A percentile compares a stretch with the other conserved stretches of the same genome.
These are phyloP conservation scores for Reutealis trisperma DNA, from an alignment of 345 rosid species.

Conservation along the genomic window DNA sequence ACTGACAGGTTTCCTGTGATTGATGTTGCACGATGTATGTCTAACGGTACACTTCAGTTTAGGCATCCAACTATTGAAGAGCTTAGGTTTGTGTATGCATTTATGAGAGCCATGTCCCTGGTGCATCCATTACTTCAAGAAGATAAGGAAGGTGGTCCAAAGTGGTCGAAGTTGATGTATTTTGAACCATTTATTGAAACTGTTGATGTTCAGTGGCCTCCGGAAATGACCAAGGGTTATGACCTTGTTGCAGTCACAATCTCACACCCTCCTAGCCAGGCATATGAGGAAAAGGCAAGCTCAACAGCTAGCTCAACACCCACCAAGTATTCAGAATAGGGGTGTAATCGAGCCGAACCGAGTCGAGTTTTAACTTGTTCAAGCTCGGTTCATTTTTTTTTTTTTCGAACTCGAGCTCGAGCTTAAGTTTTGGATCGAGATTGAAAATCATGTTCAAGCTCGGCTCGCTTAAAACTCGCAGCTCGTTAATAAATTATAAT, in stretches of 20 bases:
- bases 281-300: slow-evolving; percentile 52
- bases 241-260: slow-evolving; percentile 67
- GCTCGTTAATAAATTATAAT: too few relatives aligned
- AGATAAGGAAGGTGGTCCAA: slow-evolving; percentile 47
- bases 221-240: slow-evolving; percentile 52
- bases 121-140: slow-evolving; percentile 61
- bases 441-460: too few relatives aligned
- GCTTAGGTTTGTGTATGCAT: slow-evolving; percentile 62
- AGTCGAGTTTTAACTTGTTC: too few relatives aligned
- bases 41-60: slow-evolving; percentile 52
- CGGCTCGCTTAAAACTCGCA: too few relatives aligned
- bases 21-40: slow-evolving; percentile 52
- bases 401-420: too few relatives aligned
- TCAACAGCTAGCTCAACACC: slow-evolving; percentile 46
- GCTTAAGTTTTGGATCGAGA: too few relatives aligned
- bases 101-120: slow-evolving; percentile 57
- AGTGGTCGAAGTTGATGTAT: slow-evolving; percentile 40
- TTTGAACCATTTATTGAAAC: slow-evolving; percentile 71
- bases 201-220: slow-evolving; percentile 71
- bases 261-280: slow-evolving; percentile 60
- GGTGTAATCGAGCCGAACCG: too few relatives aligned
- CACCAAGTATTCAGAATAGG: slow-evolving; percentile 44
- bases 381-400: too few relatives aligned
- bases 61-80: slow-evolving; percentile 65
- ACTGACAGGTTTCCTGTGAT: slow-evolving; percentile 60